These are phyloP conservation scores for Russula dissimulans DNA, from an alignment of 768 basidiomycete genomes.

Conservation along the genomic window DNA sequence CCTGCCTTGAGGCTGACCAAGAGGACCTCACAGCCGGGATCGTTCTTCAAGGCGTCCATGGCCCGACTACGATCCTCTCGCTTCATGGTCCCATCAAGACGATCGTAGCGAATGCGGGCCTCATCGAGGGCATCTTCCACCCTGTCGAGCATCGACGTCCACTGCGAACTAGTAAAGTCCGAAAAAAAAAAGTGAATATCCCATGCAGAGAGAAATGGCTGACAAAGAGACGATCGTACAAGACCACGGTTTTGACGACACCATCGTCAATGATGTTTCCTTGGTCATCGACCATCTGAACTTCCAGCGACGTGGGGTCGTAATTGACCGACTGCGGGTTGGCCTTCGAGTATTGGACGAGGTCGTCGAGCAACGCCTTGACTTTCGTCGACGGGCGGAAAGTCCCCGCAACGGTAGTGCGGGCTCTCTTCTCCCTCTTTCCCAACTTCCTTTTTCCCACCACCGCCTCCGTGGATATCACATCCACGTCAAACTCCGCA, in stretches of 20 bases:
- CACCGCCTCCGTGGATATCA: conserved; percentile 29
- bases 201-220: background rate
- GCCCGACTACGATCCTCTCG: conserved; percentile 86
- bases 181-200: background rate
- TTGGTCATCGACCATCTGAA: conserved; percentile 68
- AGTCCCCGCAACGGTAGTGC: conserved; percentile 41
- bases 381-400: conserved; percentile 84
- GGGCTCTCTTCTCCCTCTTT: conserved; percentile 60
- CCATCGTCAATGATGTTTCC: conserved; percentile 65
- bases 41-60: conserved; percentile 86
- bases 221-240: conserved; percentile 46
- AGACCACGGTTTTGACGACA: conserved; percentile 85
- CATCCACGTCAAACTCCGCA: conserved; percentile 68
- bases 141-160: conserved; percentile 91
- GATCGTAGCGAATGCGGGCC: conserved; percentile 77
- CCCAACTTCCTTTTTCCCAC: conserved; percentile 49
- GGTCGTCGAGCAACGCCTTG: conserved; percentile 69
- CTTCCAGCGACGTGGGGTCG: conserved; percentile 60
- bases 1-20: conserved; percentile 95
- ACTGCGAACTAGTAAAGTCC: conserved; percentile 59
- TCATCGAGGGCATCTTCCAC: conserved; percentile 84
- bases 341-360: conserved; percentile 67
- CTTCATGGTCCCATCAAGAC: conserved; percentile 97
- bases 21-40: conserved; percentile 86
- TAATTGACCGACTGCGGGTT: conserved; percentile 89